Conservation (phyloP, 2,329 filamentous ascomycete genomes). For the Xylariales sp. region DNA sequence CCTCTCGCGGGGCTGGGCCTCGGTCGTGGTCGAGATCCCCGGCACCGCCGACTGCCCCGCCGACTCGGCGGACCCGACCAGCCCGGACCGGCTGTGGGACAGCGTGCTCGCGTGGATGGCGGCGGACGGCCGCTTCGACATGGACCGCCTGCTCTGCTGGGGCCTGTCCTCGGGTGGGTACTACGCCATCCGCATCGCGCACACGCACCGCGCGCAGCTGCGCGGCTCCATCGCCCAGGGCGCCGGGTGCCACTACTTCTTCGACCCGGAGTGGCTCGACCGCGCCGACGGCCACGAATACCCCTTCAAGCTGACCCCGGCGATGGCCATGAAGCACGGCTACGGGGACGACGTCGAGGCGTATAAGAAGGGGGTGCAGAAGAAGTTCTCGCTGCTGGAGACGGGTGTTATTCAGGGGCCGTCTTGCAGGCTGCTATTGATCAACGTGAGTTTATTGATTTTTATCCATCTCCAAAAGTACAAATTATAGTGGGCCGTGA, state of each 20-base stretch:
- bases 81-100: slow-evolving; percentile 58
- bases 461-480: too few relatives aligned
- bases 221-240: slow-evolving; percentile 58
- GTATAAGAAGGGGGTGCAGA: neutral
- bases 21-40: slow-evolving; percentile 59
- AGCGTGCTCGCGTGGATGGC: slow-evolving; percentile 58
- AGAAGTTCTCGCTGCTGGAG: neutral
- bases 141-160: slow-evolving; percentile 55
- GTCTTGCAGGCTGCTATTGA: neutral
- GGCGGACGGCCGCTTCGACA: slow-evolving; percentile 45
- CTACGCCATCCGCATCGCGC: slow-evolving; percentile 63
- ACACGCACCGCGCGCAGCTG: slow-evolving; percentile 56
- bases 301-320: neutral
- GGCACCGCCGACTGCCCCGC: slow-evolving; percentile 66
- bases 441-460: too few relatives aligned
- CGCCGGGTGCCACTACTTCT: slow-evolving; percentile 59
- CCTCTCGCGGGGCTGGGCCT: slow-evolving; percentile 57
- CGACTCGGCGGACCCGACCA: slow-evolving; percentile 53
- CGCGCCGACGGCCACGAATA: slow-evolving; percentile 43
- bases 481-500: neutral
- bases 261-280: slow-evolving; percentile 54
- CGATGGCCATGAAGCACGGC: neutral
- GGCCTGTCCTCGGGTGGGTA: slow-evolving; percentile 63
- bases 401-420: neutral
- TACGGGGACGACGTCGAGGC: neutral